Percentiles rank a stretch among this genome's conserved stretches.
These are phyloP conservation scores for Ziziphus jujuba DNA, from an alignment of 306 rosid species.

Conservation along the genomic window DNA sequence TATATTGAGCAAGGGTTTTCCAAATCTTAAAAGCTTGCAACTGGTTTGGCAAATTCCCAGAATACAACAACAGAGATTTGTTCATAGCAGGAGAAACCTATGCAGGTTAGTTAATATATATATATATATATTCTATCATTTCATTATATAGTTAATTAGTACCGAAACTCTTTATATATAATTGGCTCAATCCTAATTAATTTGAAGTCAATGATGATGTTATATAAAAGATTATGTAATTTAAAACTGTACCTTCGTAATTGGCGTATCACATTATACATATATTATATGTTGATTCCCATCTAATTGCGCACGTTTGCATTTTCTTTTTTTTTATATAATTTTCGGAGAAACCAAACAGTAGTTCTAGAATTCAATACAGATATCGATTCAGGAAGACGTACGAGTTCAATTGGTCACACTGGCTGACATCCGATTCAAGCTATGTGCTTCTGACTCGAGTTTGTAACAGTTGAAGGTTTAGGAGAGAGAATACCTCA, in stretches of 20 bases:
- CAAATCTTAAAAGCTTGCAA: slow-evolving; percentile 29
- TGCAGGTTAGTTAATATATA: slow-evolving; percentile 28
- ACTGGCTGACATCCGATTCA: slow-evolving; percentile 48
- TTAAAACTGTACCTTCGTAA: neutral
- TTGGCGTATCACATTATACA: no score
- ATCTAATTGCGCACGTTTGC: no score
- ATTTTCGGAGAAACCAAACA: neutral
- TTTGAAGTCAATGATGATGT: neutral
- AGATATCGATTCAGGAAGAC: slow-evolving; percentile 43
- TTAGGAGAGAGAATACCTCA: slow-evolving; percentile 42
- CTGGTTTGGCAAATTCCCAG: slow-evolving; percentile 44
- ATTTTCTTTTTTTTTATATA: no score
- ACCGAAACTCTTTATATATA: neutral
- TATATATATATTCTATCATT: neutral
- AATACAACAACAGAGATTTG: slow-evolving; percentile 29
- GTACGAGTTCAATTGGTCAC: slow-evolving; percentile 55
- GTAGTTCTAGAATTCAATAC: slow-evolving; percentile 40
- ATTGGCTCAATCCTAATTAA: neutral
- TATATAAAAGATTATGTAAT: neutral
- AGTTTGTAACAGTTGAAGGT: slow-evolving; percentile 44
- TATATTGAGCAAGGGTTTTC: slow-evolving; percentile 15
- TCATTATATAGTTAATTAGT: no score
- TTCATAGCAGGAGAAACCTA: slow-evolving; percentile 46
- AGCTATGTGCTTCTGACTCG: slow-evolving; percentile 40
- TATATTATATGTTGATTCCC: no score